Base-by-base conservation (phyloP, 2,329 filamentous ascomycete genomes). In the Sporothrix schenckii region DNA sequence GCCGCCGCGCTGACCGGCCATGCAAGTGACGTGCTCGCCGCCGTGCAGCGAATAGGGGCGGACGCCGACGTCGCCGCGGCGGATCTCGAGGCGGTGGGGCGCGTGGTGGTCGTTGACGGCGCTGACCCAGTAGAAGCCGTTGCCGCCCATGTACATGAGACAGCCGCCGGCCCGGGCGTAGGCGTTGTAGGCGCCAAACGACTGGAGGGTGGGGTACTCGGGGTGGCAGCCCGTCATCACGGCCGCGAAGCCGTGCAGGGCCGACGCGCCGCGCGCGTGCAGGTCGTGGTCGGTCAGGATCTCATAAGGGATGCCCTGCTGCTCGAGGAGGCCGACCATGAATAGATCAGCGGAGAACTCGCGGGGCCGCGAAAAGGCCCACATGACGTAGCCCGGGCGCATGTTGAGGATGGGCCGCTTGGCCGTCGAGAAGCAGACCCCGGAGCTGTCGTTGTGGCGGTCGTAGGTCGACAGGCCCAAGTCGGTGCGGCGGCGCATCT, bases 381-480 rank as follows among this genome's bases (percentile, higher is more conserved):
- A 58, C 54, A 58, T 58, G 16, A 58, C 39, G 54, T 58, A 58
- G 27, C 54, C 54, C 54, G 54, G 54, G 24, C 54, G 54, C 54
- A 58, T 58, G 16, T 58, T 58, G 54, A 58, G 54, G 30, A 58
- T 39, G 14, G 54, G 54, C 54, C 54, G 54, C 61, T 77, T 77
- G 0, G 76, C 69, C 7, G 76, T 76, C 10, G 77, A 79, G 70
- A 73, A 79, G n/a, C 76, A 74, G 11, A 74, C 74, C 13, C 78
- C 78, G 1, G 80, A 80, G 24, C 78, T 78, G 68, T 81, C 80
- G 16, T 72, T 76, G 69, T 81, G 80, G 21, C 76, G 72, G 65
- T 81, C 80, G 70, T 81, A 81, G n/a, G 75, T 70, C 0, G 79
- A 79, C 24, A 80, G 75, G 14, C 80, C 80, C 3, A 81, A 75